Conservation (phyloP, 2,329 filamentous ascomycete species). For the Colletotrichum salicis region DNA sequence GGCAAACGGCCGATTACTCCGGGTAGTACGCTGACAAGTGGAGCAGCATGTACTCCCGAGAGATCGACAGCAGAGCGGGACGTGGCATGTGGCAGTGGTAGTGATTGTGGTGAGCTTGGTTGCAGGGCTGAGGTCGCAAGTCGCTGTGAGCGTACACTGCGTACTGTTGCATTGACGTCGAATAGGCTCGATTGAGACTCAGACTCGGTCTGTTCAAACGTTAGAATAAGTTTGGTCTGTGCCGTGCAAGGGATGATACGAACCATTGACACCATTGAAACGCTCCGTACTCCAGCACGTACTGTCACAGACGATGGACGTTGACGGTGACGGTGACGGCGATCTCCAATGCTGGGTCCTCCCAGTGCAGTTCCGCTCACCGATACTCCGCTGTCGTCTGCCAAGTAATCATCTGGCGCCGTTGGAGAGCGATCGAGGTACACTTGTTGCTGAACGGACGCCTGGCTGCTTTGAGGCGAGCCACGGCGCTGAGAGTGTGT, state of each 20-base stretch:
- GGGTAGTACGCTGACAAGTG: neutral
- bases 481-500: neutral
- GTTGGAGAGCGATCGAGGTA: neutral
- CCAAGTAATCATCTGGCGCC: neutral
- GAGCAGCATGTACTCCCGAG: neutral
- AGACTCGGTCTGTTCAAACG: conserved; percentile 1
- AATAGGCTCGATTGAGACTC: neutral
- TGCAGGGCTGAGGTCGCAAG: neutral
- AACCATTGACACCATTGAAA: neutral
- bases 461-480: neutral
- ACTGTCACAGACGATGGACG: neutral
- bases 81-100: neutral
- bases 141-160: neutral
- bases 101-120: neutral
- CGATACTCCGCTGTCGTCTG: neutral
- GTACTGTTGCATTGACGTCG: neutral
- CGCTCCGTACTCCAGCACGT: neutral
- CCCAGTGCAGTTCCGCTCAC: neutral
- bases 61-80: neutral
- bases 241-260: neutral
- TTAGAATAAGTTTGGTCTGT: neutral
- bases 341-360: neutral
- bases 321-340: neutral
- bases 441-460: neutral
- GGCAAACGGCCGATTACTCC: neutral